Conservation (phyloP, 2,329 filamentous ascomycete genomes). For the Colletotrichum neosansevieriae region DNA sequence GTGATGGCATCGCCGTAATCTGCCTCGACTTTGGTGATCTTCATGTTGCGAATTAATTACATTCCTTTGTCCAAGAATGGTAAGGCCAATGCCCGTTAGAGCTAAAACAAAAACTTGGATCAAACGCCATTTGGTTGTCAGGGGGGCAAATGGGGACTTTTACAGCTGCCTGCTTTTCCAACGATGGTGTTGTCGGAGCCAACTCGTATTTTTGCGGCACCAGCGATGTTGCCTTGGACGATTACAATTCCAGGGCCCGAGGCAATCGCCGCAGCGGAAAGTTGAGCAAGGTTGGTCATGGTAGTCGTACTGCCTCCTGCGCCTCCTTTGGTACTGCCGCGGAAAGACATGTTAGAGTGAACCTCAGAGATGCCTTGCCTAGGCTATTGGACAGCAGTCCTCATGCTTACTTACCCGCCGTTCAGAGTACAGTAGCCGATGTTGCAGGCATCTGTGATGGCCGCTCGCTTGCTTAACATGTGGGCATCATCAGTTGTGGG, state of each 20-base stretch:
- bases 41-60: constrained; percentile 72
- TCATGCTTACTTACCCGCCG: constrained; percentile 24
- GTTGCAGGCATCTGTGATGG: constrained; percentile 37
- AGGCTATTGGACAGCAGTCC: too few relatives aligned
- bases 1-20: constrained; percentile 67
- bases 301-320: constrained; percentile 49
- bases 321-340: constrained; percentile 34
- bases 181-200: constrained; percentile 57
- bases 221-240: constrained; percentile 51
- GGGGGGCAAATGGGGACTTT: neutral
- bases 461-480: constrained; percentile 30
- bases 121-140: too few relatives aligned
- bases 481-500: constrained; percentile 3
- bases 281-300: constrained; percentile 59
- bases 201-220: constrained; percentile 52
- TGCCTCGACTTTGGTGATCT: constrained; percentile 65
- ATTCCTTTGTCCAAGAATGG: constrained; percentile 62
- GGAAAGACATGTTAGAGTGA: neutral
- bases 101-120: neutral
- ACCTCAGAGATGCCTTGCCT: too few relatives aligned
- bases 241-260: constrained; percentile 52
- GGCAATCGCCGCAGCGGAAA: constrained; percentile 58
- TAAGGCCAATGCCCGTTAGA: constrained; percentile 59
- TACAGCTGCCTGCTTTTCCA: constrained; percentile 46
- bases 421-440: constrained; percentile 40